Evolutionary conservation across 2,329 filamentous ascomycete genomes (phyloP), one percentile per base, ranked within the genome.

Genomic region (Diaporthe nobilis): DNA sequence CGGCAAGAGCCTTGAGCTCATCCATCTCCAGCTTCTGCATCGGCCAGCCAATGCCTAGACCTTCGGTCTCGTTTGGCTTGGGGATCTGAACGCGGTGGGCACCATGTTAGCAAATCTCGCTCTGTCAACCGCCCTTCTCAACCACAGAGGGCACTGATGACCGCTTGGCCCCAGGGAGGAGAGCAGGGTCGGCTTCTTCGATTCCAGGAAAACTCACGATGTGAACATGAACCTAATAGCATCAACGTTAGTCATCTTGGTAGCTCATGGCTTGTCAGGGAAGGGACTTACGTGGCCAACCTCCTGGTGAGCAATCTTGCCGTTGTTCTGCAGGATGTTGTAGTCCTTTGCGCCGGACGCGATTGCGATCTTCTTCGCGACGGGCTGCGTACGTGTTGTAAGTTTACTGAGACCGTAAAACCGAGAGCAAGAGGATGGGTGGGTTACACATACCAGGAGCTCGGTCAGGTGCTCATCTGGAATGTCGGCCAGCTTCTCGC

Each of bases 311-410:
- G 97, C 97, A 81, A 96, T 91, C 31, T 91, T 88, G 71, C 97
- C 97, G 82, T 99, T 99, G 87, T 99, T 99, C 87, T 99, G 97
- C 76, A 99, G 87, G 67, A 99, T 90, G 82, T 99, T 99, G 89
- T 95, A 99, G 84, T 98, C 90, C 71, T 88, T 87, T 5, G 94
- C 92, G 51, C 94, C 94, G 5, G 91, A 92, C 39, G 95, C 96
- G 28, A 88, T 85, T 67, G 94, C 95, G 65, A 99, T 91, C 85
- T 94, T 96, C 90, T 98, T 98, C 65, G 95, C 93, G 22, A 97
- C 92, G 58, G 94, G 93, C 89, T 93, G 75, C 61, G 28, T 31
- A 25, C 20, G 15, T 22, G 37, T n/a, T 25, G 60, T 53, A 17
- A 71, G 47, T 58, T 47, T 20, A 25, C 22, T 51, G n/a, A 57